phyloP scores from a whole-genome alignment of 371 early-diverging fungal species.

The Funneliformis caledonium region DNA sequence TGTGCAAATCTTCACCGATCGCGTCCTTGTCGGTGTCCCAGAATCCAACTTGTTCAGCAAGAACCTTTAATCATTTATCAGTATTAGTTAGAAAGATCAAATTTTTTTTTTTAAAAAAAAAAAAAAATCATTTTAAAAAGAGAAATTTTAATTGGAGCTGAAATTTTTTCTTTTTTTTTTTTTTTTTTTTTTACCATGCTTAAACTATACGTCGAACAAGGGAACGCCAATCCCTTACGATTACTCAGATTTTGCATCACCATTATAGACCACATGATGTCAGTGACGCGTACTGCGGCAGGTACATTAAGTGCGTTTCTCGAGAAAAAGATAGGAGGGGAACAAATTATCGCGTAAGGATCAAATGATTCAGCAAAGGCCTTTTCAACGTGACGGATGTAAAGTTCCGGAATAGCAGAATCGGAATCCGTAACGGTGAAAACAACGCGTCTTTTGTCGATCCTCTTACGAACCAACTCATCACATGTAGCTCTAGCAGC shows the following conservation, averaged over 20 bases:
- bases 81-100: background rate
- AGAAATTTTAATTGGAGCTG: background rate
- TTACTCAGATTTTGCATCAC: conserved; percentile 79
- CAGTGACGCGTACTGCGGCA: conserved; percentile 74
- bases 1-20: conserved; percentile 86
- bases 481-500: conserved; percentile 58
- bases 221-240: conserved; percentile 67
- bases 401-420: conserved; percentile 67
- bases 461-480: conserved; percentile 46
- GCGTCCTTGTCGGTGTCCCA: conserved; percentile 84
- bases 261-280: conserved; percentile 79
- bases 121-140: background rate
- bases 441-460: conserved; percentile 48
- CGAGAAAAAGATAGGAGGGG: conserved; percentile 79
- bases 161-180: background rate
- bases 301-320: conserved; percentile 76
- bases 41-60: conserved; percentile 71
- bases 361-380: conserved; percentile 50
- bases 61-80: conserved; percentile 33
- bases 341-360: conserved; percentile 60
- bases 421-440: conserved; percentile 75
- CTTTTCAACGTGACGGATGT: conserved; percentile 54
- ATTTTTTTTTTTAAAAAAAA: background rate
- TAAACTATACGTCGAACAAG: conserved; percentile 79
- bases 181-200: conserved; percentile 55